phyloP scores from a whole-genome alignment of 371 early-diverging fungal species.

The Capniomyces stellatus region DNA sequence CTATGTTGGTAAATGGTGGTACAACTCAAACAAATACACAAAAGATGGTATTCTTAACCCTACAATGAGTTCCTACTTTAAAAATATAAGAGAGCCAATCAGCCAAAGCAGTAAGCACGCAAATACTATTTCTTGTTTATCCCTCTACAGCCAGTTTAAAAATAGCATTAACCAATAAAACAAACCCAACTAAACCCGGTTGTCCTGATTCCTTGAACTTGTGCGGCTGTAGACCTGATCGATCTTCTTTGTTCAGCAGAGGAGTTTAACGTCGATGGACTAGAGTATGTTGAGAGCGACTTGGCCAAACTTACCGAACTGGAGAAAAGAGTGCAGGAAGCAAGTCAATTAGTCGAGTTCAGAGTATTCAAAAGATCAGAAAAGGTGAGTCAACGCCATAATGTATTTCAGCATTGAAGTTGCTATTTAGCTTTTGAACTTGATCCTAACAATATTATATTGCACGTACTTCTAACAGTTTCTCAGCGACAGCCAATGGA shows the following conservation, averaged over 20 bases:
- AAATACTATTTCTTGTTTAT: no score
- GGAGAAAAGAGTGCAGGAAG: constrained; percentile 32
- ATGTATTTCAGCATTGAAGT: no score
- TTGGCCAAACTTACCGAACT: constrained; percentile 30
- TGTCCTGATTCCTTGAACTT: background rate
- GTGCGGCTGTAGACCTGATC: constrained; percentile 27
- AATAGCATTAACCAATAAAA: no score
- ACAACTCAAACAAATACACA: constrained; percentile 64
- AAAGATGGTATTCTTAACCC: constrained; percentile 70
- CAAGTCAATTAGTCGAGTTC: constrained; percentile 16
- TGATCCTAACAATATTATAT: no score
- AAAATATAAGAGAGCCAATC: constrained; percentile 62
- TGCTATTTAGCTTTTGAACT: no score
- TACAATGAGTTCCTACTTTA: constrained; percentile 81
- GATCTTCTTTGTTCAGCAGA: constrained; percentile 44
- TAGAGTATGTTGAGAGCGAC: constrained; percentile 31
- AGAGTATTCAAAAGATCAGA: constrained; percentile 22
- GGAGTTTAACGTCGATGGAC: constrained; percentile 47
- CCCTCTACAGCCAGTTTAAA: no score
- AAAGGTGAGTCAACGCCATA: constrained; percentile 9
- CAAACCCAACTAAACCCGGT: no score
- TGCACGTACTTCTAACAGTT: no score
- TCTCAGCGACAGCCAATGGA: constrained; percentile 27
- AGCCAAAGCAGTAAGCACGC: constrained; percentile 18
- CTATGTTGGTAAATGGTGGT: constrained; percentile 87